Conservation (phyloP, 2,329 filamentous ascomycete species). For the Cytospora mali region DNA sequence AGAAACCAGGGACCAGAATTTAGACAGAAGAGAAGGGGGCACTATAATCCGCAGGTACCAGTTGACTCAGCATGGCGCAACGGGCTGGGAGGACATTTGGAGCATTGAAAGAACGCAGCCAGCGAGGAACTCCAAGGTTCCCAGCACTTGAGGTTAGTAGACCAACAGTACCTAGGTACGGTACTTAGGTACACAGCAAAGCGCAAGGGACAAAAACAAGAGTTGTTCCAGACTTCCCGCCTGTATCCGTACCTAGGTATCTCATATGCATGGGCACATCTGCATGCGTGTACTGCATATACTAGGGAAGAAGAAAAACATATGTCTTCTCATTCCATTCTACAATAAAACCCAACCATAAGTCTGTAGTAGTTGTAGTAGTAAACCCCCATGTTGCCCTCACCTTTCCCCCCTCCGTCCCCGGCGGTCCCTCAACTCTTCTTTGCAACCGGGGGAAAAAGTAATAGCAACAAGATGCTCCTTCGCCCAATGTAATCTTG, state of each 20-base stretch:
- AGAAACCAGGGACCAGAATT: neutral
- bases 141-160: too few relatives aligned
- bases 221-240: too few relatives aligned
- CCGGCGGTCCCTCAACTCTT: too few relatives aligned
- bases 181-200: too few relatives aligned
- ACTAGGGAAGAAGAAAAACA: neutral
- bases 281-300: neutral
- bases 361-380: neutral
- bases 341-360: neutral
- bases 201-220: too few relatives aligned
- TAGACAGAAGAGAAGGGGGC: neutral
- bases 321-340: neutral
- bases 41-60: neutral
- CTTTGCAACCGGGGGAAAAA: neutral
- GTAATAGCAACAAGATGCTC: neutral
- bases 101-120: too few relatives aligned
- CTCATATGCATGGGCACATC: neutral
- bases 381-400: neutral
- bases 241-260: too few relatives aligned
- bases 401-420: too few relatives aligned
- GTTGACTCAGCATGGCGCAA: neutral
- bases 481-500: neutral
- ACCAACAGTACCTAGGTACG: too few relatives aligned
- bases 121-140: too few relatives aligned
- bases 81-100: neutral